A percentile compares a stretch with the other conserved stretches of the same genome.
Evolutionary conservation across 1,284 basidiomycete species (phyloP).

Genomic region (Cutaneotrichosporon cyanovorans): DNA sequence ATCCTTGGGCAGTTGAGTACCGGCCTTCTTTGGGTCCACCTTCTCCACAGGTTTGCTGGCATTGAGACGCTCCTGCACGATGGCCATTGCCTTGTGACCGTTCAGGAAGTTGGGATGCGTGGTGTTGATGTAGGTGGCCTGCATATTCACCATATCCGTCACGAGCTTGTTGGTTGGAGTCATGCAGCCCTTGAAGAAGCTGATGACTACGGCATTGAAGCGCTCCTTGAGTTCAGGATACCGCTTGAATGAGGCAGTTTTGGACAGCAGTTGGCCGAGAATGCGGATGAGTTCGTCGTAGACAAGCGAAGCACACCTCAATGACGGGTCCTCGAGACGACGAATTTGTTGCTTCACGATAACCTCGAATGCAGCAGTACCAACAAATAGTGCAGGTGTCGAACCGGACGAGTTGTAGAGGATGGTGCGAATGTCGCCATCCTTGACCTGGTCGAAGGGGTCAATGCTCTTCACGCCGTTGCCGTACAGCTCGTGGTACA

Average conservation of each 20-base stretch:
- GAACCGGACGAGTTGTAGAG: constrained; percentile 97
- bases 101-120: constrained; percentile 81
- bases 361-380: constrained; percentile 91
- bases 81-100: constrained; percentile 91
- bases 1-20: constrained; percentile 56
- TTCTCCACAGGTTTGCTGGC: constrained; percentile 61
- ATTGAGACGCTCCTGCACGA: constrained; percentile 77
- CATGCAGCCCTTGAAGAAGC: constrained; percentile 94
- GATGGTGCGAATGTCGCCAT: constrained; percentile 91
- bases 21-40: constrained; percentile 65
- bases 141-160: constrained; percentile 86
- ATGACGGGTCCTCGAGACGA: constrained; percentile 81
- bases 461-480: constrained; percentile 92
- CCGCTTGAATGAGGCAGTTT: constrained; percentile 88
- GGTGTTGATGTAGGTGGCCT: constrained; percentile 95
- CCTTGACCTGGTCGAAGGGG: constrained; percentile 97
- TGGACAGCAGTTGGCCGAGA: constrained; percentile 75
- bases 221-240: constrained; percentile 89
- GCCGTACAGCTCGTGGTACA: constrained; percentile 97
- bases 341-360: constrained; percentile 99
- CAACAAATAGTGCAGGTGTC: constrained; percentile 90
- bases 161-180: constrained; percentile 90
- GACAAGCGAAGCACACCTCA: constrained; percentile 89
- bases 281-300: constrained; percentile 97
- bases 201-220: constrained; percentile 89